Conservation (phyloP, 331 rosid genomes). For the Cydonia oblonga region DNA sequence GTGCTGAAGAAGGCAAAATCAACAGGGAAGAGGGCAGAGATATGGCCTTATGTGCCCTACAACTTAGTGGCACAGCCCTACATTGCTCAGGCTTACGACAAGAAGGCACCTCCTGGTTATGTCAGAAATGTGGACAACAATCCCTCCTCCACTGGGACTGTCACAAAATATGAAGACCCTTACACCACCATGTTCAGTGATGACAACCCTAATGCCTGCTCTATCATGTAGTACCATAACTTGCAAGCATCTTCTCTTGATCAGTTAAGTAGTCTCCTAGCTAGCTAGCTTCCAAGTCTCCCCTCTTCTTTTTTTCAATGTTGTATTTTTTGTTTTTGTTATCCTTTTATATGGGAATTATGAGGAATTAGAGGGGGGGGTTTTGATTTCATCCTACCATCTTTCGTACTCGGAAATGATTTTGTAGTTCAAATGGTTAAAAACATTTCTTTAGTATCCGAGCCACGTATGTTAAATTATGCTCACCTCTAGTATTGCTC, state of each 20-base stretch:
- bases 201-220: conserved; percentile 96
- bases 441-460: too few relatives aligned
- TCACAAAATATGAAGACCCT: conserved; percentile 69
- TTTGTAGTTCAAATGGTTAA: neutral
- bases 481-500: neutral
- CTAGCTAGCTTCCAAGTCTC: neutral
- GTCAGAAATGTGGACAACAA: conserved; percentile 59
- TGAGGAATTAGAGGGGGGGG: conserved; percentile 6
- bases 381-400: neutral
- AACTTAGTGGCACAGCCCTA: conserved; percentile 77
- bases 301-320: neutral
- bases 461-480: too few relatives aligned
- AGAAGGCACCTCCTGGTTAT: conserved; percentile 91
- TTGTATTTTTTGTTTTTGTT: conserved; percentile 6
- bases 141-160: conserved; percentile 31
- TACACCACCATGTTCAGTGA: conserved; percentile 82
- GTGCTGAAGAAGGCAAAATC: conserved; percentile 88
- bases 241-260: neutral
- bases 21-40: conserved; percentile 81
- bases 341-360: conserved; percentile 10
- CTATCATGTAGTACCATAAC: conserved; percentile 53
- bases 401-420: neutral
- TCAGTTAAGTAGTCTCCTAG: neutral
- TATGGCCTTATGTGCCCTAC: conserved; percentile 98
- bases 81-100: conserved; percentile 67